phyloP scores from a whole-genome alignment of 2,329 filamentous ascomycete species.

The Epichloe gansuensis region DNA sequence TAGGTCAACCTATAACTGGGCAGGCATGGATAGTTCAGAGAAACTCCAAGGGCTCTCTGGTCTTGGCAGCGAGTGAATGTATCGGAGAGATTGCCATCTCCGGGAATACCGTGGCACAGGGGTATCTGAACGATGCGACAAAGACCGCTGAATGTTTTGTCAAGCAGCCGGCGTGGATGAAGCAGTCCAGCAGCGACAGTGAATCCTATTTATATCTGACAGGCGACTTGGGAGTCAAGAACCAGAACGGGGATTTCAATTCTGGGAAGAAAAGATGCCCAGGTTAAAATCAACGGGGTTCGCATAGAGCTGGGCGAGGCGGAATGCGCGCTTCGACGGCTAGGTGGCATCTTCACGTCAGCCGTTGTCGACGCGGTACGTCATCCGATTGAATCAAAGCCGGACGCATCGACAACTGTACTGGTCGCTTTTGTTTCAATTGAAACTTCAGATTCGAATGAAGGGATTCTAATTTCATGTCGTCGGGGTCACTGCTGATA shows the following conservation, averaged over 20 bases:
- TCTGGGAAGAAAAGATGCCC: neutral
- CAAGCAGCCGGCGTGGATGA: neutral
- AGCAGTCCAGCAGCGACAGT: neutral
- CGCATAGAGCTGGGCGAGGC: neutral
- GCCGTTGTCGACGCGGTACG: neutral
- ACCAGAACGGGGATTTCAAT: neutral
- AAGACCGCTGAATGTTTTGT: neutral
- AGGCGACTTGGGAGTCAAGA: neutral
- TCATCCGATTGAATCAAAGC: neutral
- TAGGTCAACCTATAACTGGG: neutral
- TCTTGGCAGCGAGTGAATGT: neutral
- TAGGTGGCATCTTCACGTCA: neutral
- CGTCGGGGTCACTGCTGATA: neutral
- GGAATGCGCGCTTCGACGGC: neutral
- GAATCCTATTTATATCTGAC: neutral
- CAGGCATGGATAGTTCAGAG: neutral
- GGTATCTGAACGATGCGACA: neutral
- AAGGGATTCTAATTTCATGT: neutral
- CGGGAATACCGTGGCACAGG: neutral
- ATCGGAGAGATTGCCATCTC: neutral
- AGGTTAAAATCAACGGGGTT: neutral
- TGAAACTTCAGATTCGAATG: neutral
- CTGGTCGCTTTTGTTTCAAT: neutral
- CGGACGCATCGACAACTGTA: neutral
- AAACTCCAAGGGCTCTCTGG: neutral